These are phyloP conservation scores for Botryobasidium botryosum DNA, from an alignment of 768 basidiomycete species.

Conservation along the genomic window DNA sequence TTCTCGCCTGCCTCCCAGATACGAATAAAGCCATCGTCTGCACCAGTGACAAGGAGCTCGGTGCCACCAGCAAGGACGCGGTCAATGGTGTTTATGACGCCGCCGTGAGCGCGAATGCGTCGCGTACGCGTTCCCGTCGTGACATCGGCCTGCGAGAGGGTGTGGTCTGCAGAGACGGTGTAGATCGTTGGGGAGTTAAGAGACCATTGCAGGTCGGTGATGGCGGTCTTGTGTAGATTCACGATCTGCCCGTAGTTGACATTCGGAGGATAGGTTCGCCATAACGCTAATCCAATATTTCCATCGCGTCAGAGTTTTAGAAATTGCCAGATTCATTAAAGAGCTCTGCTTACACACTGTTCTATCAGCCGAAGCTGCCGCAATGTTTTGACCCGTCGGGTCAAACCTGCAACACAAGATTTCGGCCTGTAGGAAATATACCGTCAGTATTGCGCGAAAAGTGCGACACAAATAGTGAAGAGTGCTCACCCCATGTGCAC, in stretches of 20 bases:
- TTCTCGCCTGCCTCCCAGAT: conserved; percentile 78
- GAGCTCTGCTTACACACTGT: conserved; percentile 55
- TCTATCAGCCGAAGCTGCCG: conserved; percentile 80
- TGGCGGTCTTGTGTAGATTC: conserved; percentile 73
- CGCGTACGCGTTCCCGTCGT: conserved; percentile 68
- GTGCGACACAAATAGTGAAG: not conserved
- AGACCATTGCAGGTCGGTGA: conserved; percentile 86
- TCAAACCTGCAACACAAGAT: conserved; percentile 87
- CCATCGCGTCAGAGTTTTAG: too few species aligned
- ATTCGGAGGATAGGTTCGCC: conserved; percentile 85
- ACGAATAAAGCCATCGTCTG: conserved; percentile 83
- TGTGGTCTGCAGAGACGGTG: conserved; percentile 83
- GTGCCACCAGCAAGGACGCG: conserved; percentile 70
- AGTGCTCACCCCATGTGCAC: conserved; percentile 66
- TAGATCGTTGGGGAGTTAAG: conserved; percentile 55
- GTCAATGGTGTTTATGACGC: conserved; percentile 81
- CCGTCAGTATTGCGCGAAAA: not conserved
- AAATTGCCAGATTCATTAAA: not conserved
- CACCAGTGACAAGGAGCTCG: conserved; percentile 74
- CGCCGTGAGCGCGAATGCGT: conserved; percentile 76
- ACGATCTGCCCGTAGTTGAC: conserved; percentile 81
- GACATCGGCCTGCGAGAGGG: conserved; percentile 56
- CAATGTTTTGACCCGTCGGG: conserved; percentile 84
- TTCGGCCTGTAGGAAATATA: conserved; percentile 40
- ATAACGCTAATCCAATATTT: conserved; percentile 55